Evolutionary conservation across 2,329 filamentous ascomycete genomes (phyloP).

Genomic region (Ophiostoma sp.): DNA sequence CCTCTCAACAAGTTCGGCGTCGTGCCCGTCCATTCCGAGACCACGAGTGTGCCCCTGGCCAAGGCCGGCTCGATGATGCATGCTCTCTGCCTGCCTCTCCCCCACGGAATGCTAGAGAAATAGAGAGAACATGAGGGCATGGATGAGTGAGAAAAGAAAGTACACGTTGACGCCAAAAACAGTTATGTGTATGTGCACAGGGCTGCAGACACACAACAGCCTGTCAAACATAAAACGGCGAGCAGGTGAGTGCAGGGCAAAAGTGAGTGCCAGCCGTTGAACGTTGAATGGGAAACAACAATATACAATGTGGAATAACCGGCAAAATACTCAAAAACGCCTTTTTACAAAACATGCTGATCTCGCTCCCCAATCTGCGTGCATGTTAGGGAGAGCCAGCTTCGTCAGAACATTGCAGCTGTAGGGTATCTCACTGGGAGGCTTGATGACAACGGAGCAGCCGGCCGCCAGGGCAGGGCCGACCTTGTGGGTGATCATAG

Average conservation of each 20-base stretch:
- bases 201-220: neutral
- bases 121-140: neutral
- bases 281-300: neutral
- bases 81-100: neutral
- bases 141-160: neutral
- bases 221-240: neutral
- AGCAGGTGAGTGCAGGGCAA: neutral
- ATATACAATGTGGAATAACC: neutral
- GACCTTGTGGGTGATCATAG: constrained; percentile 72
- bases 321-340: neutral
- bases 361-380: neutral
- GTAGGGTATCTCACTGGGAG: constrained; percentile 88
- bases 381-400: constrained; percentile 60
- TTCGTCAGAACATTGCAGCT: constrained; percentile 82
- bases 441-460: constrained; percentile 90
- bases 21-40: neutral
- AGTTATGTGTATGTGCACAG: neutral
- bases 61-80: neutral
- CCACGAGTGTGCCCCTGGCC: neutral
- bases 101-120: neutral
- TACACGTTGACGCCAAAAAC: neutral
- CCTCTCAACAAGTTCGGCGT: neutral
- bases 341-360: neutral
- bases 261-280: neutral
- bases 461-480: constrained; percentile 84